phyloP scores from a whole-genome alignment of 805 yeast species.

The Pichia membranifaciens region DNA sequence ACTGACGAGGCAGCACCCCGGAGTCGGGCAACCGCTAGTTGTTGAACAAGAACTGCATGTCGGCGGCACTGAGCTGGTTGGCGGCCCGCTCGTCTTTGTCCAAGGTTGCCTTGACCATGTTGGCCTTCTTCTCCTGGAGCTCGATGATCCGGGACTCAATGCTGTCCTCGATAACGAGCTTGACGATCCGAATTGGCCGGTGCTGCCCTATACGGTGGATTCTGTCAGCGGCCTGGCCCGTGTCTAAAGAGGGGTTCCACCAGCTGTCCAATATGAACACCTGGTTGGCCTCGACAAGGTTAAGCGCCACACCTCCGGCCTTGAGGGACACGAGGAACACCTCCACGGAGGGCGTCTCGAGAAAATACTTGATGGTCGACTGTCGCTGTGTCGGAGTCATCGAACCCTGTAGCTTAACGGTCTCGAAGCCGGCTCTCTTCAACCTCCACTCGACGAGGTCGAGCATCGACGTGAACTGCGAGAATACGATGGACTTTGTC shows the following conservation, averaged over 20 bases:
- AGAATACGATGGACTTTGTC: constrained; percentile 91
- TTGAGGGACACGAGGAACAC: constrained; percentile 90
- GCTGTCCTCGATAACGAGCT: constrained; percentile 93
- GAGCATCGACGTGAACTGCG: constrained; percentile 84
- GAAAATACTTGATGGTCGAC: constrained; percentile 80
- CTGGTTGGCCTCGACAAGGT: constrained; percentile 94
- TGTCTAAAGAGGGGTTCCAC: constrained; percentile 99
- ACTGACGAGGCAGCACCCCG: no score
- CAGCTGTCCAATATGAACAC: constrained; percentile 95
- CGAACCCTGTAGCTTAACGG: constrained; percentile 91
- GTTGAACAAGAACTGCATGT: constrained; percentile 88
- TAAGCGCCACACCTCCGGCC: constrained; percentile 98
- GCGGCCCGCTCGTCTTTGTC: constrained; percentile 91
- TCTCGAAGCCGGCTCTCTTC: constrained; percentile 89
- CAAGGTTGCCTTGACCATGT: constrained; percentile 95
- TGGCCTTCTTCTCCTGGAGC: constrained; percentile 94
- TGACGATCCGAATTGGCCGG: constrained; percentile 87
- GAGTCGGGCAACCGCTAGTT: constrained; percentile 42
- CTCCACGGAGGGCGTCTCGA: constrained; percentile 89
- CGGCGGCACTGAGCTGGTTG: constrained; percentile 83
- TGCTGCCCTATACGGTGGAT: constrained; percentile 96
- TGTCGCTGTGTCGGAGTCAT: constrained; percentile 97
- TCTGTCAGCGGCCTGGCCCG: constrained; percentile 93
- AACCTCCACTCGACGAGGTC: constrained; percentile 95
- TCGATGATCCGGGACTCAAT: constrained; percentile 95